Conservation (phyloP, 2,329 filamentous ascomycete species). For the Fusarium verticillioides region DNA sequence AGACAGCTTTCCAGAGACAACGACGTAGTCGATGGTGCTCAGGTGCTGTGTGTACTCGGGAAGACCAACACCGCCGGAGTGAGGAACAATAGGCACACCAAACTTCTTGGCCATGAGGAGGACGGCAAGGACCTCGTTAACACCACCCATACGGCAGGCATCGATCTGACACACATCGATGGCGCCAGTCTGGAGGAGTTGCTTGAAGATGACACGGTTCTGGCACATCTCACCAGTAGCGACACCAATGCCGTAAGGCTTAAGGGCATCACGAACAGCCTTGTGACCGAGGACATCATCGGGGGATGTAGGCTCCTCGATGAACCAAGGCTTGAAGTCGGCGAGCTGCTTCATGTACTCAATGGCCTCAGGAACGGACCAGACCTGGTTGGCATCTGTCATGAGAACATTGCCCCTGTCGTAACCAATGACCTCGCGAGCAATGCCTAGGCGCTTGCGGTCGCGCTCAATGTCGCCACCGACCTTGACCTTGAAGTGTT, state of each 20-base stretch:
- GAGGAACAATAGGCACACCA: conserved; percentile 84
- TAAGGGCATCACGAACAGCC: conserved; percentile 82
- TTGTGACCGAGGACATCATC: conserved; percentile 92
- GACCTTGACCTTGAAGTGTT: conserved; percentile 92
- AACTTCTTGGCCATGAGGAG: conserved; percentile 85
- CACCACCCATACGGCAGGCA: conserved; percentile 87
- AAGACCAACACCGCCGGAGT: conserved; percentile 88
- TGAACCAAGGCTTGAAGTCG: conserved; percentile 92
- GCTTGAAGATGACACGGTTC: conserved; percentile 94
- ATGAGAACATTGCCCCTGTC: conserved; percentile 87
- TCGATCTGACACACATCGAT: conserved; percentile 93
- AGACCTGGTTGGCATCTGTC: conserved; percentile 94
- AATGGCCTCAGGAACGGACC: conserved; percentile 90
- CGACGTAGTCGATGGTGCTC: conserved; percentile 92
- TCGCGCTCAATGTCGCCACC: conserved; percentile 79
- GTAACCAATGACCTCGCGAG: conserved; percentile 82
- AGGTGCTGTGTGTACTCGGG: conserved; percentile 95
- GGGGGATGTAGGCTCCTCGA: conserved; percentile 91
- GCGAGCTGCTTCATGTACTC: conserved; percentile 84
- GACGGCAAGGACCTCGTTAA: conserved; percentile 93
- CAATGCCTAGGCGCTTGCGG: conserved; percentile 75
- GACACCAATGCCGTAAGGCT: conserved; percentile 80
- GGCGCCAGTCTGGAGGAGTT: conserved; percentile 81
- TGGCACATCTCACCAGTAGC: conserved; percentile 96
- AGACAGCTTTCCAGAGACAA: conserved; percentile 81